Conservation (phyloP, 2,329 filamentous ascomycete genomes). For the Polychaeton citri region DNA sequence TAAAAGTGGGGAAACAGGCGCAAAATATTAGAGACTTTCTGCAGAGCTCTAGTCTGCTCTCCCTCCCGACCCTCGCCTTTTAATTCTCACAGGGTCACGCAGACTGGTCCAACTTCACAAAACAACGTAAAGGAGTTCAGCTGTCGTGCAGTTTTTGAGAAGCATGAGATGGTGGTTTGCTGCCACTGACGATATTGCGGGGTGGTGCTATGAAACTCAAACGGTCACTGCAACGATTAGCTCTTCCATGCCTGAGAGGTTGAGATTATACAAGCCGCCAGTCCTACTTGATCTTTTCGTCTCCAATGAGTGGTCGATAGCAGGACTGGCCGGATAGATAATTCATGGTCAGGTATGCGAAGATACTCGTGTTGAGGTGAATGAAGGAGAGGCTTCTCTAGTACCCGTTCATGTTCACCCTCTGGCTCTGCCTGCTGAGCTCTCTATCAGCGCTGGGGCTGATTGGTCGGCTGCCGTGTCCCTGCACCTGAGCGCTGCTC, state of each 20-base stretch:
- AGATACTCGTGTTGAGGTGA: neutral
- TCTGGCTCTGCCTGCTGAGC: slow-evolving; percentile 90
- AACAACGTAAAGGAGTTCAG: too few species aligned
- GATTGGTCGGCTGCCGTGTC: slow-evolving; percentile 69
- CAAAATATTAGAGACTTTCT: too few species aligned
- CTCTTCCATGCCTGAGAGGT: neutral
- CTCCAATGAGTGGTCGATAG: neutral
- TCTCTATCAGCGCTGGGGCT: slow-evolving; percentile 89
- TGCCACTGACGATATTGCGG: too few species aligned
- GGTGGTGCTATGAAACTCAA: neutral
- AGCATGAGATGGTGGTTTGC: too few species aligned
- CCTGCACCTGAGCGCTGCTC: slow-evolving; percentile 75
- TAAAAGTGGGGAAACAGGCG: neutral
- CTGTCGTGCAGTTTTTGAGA: too few species aligned
- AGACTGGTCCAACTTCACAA: too few species aligned
- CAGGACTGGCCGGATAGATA: neutral
- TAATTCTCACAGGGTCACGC: too few species aligned
- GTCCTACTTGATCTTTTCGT: neutral
- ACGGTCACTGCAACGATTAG: neutral
- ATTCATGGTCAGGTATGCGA: neutral
- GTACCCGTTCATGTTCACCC: slow-evolving; percentile 98
- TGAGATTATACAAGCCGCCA: too few species aligned
- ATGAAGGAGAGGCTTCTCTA: slow-evolving; percentile 35
- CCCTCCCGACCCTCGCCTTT: too few species aligned
- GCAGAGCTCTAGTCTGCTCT: too few species aligned